A percentile compares a stretch with the other conserved stretches of the same genome.
Conservation (phyloP, 176 grass and related monocot genomes). For the Zizania latifolia region DNA sequence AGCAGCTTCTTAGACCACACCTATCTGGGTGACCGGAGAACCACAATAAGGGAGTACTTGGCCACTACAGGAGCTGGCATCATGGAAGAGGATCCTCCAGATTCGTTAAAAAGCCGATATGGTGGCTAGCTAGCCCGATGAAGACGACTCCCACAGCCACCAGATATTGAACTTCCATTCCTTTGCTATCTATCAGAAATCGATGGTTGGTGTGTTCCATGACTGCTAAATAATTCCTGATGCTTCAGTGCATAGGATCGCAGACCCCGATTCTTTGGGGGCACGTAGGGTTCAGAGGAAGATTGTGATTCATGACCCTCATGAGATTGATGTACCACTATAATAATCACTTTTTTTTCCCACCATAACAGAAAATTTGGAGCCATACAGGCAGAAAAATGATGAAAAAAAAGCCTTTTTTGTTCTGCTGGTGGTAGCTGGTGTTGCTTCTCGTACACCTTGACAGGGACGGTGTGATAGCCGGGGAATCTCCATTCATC, state of each 20-base stretch:
- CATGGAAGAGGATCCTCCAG: constrained; percentile 88
- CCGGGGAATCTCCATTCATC: constrained; percentile 1
- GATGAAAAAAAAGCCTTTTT: constrained; percentile 26
- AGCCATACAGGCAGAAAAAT: constrained; percentile 6
- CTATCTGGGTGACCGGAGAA: constrained; percentile 70
- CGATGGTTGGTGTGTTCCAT: not conserved
- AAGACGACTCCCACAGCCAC: not conserved
- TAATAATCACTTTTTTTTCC: not conserved
- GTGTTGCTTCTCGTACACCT: constrained; percentile 14
- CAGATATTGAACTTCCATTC: not conserved
- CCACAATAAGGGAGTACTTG: constrained; percentile 54
- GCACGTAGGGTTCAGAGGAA: not conserved
- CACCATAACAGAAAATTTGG: not conserved
- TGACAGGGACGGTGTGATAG: not conserved
- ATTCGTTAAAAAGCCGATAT: constrained; percentile 60
- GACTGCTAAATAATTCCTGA: constrained; percentile 25
- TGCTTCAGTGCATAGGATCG: not conserved
- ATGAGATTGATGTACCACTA: constrained; percentile 11
- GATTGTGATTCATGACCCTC: not conserved
- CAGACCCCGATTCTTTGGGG: not conserved
- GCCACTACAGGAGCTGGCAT: constrained; percentile 59
- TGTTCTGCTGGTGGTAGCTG: constrained; percentile 1
- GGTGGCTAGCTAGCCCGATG: constrained; percentile 44
- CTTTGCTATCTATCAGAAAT: not conserved
- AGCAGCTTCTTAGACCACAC: constrained; percentile 84